phyloP scores from a whole-genome alignment of 2,329 filamentous ascomycete genomes.

The Teratosphaeria gauchensis region DNA sequence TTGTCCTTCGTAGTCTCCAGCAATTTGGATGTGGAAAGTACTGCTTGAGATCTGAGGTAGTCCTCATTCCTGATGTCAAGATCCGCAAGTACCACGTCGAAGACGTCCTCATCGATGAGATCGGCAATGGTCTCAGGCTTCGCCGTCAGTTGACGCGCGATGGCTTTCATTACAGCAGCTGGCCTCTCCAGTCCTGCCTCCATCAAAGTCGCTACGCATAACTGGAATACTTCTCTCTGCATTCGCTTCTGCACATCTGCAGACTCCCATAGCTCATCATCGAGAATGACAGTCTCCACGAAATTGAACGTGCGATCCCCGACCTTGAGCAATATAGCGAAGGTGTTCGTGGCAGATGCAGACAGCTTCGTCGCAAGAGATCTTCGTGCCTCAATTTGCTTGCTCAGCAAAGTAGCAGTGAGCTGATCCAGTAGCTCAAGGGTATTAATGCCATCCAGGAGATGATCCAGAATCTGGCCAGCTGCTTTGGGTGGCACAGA shows the following conservation, averaged over 20 bases:
- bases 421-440: constrained; percentile 28
- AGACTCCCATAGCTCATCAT: constrained; percentile 32
- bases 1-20: constrained; percentile 65
- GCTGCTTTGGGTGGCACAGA: constrained; percentile 27
- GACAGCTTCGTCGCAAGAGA: constrained; percentile 30
- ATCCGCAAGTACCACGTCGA: constrained; percentile 78
- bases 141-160: constrained; percentile 49
- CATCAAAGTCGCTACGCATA: constrained; percentile 81
- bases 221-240: constrained; percentile 54
- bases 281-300: constrained; percentile 33
- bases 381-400: constrained; percentile 27
- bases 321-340: constrained; percentile 34
- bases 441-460: constrained; percentile 31
- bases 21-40: constrained; percentile 71
- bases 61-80: constrained; percentile 73
- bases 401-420: constrained; percentile 24
- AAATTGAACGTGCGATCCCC: constrained; percentile 39
- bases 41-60: constrained; percentile 68
- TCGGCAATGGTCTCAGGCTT: constrained; percentile 48
- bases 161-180: constrained; percentile 50
- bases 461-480: constrained; percentile 30
- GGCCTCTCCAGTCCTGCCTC: constrained; percentile 72
- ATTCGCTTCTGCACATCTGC: constrained; percentile 36
- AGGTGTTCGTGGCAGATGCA: constrained; percentile 32
- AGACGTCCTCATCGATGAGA: constrained; percentile 63